Conservation (phyloP, 148 eudicot genomes). For the Rhododendron molle region DNA sequence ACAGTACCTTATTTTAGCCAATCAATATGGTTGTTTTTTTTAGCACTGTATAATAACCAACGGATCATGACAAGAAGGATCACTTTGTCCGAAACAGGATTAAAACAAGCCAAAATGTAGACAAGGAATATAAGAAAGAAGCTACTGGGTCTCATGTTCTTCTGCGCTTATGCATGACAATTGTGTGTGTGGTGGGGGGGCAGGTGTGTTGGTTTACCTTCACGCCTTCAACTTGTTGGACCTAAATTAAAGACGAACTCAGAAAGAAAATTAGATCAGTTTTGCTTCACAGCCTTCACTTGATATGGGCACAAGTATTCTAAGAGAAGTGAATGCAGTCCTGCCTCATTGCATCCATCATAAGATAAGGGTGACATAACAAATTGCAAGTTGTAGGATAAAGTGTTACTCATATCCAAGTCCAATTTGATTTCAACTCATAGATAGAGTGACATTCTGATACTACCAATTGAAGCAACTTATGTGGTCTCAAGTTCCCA, state of each 20-base stretch:
- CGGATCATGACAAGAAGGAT: background rate
- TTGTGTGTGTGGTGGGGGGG: background rate
- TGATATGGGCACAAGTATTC: background rate
- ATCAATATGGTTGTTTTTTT: background rate
- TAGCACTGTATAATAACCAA: background rate
- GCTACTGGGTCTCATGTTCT: no score
- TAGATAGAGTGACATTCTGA: background rate
- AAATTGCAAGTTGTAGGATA: background rate
- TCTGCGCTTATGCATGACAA: background rate
- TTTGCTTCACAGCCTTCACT: background rate
- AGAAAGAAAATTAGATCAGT: background rate
- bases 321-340: background rate
- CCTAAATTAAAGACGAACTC: background rate
- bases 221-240: constrained; percentile 64
- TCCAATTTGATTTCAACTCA: background rate
- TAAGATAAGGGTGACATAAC: background rate
- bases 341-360: background rate
- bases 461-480: background rate
- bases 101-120: background rate
- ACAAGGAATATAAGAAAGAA: background rate
- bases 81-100: background rate
- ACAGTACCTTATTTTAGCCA: background rate
- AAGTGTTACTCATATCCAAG: background rate
- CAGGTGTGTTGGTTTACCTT: constrained; percentile 37
- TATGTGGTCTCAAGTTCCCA: background rate